Conservation (phyloP, 768 basidiomycete species). For the Pisolithus sp. region DNA sequence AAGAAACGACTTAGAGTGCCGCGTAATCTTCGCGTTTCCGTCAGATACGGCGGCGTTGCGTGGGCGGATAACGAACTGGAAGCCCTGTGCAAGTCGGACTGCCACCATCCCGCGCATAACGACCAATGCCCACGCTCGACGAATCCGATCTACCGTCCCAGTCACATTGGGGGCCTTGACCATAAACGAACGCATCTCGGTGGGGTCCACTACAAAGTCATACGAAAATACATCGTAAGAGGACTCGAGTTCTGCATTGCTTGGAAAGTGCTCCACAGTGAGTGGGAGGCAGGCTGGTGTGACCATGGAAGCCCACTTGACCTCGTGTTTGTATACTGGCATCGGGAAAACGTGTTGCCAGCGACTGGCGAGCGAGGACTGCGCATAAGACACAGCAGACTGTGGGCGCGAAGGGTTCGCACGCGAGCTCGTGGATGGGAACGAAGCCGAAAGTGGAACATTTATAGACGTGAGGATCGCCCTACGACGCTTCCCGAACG, state of each 20-base stretch:
- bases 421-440: conserved; percentile 30
- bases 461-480: conserved; percentile 31
- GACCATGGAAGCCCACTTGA: conserved; percentile 87
- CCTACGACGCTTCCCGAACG: conserved; percentile 48
- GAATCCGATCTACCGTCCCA: conserved; percentile 48
- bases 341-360: conserved; percentile 87
- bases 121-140: conserved; percentile 66
- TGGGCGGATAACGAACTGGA: conserved; percentile 78
- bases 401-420: conserved; percentile 67
- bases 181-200: conserved; percentile 83
- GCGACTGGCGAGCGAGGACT: conserved; percentile 71
- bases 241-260: conserved; percentile 63
- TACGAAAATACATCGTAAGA: conserved; percentile 82
- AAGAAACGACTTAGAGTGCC: conserved; percentile 53
- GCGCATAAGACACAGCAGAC: conserved; percentile 50
- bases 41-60: conserved; percentile 20
- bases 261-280: conserved; percentile 85
- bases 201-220: conserved; percentile 78
- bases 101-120: conserved; percentile 94
- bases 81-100: conserved; percentile 86
- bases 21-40: conserved; percentile 28
- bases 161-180: conserved; percentile 55
- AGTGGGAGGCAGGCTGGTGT: conserved; percentile 86
- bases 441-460: conserved; percentile 45
- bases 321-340: conserved; percentile 69